Percentiles rank a stretch among this genome's conserved stretches.
Conservation (phyloP, 345 rosid species). For the Populus alba region DNA sequence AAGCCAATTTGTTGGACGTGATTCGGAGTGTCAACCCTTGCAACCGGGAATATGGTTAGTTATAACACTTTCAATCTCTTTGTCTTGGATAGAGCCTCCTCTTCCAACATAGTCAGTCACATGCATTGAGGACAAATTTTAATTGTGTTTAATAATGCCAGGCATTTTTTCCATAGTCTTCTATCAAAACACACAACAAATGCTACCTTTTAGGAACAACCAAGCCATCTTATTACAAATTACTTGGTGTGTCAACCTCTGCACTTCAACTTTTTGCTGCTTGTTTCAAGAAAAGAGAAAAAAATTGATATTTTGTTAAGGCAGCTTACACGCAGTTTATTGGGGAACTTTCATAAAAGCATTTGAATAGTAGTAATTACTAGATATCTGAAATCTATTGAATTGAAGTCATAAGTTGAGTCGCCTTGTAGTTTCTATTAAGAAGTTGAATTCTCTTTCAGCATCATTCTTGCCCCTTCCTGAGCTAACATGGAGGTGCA, state of each 20-base stretch:
- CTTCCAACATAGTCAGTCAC: not conserved
- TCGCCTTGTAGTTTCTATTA: not conserved
- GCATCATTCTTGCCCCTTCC: not conserved
- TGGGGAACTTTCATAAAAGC: not conserved
- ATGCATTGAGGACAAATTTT: not conserved
- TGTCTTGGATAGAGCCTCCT: not conserved
- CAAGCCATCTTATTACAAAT: not conserved
- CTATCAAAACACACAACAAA: too few species aligned
- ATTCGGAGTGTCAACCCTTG: conserved; percentile 60
- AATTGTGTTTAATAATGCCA: not conserved
- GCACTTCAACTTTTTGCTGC: not conserved
- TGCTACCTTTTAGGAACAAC: not conserved
- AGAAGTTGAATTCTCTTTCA: not conserved
- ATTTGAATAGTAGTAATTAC: not conserved
- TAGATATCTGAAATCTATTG: not conserved
- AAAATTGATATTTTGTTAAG: not conserved
- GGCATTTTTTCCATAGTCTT: not conserved
- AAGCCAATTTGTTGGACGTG: conserved; percentile 42
- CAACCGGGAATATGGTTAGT: conserved; percentile 92
- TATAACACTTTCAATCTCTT: not conserved
- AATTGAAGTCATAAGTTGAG: not conserved
- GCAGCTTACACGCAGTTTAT: not conserved
- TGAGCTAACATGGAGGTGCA: conserved; percentile 13
- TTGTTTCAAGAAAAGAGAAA: not conserved
- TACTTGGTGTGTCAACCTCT: not conserved